A percentile compares a stretch with the other conserved stretches of the same genome.
Evolutionary conservation across 306 rosid species (phyloP).

Genomic region (Potentilla sterilis): DNA sequence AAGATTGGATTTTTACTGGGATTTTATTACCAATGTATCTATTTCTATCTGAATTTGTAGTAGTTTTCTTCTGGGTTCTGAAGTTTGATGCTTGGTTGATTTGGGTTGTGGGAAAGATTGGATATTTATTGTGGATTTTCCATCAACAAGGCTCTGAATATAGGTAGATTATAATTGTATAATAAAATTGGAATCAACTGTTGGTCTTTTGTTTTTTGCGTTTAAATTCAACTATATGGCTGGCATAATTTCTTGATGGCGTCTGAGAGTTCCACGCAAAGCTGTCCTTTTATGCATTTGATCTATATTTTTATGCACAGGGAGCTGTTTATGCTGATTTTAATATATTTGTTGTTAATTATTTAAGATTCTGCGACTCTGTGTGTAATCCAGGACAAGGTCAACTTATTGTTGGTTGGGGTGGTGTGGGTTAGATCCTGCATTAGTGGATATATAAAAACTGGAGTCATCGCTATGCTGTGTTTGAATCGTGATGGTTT

Average conservation of each 20-base stretch:
- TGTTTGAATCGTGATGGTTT: slow-evolving; percentile 53
- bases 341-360: slow-evolving; percentile 7
- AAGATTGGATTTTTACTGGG: slow-evolving; percentile 18
- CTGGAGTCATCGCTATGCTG: slow-evolving; percentile 72
- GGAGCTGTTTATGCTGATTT: slow-evolving; percentile 20
- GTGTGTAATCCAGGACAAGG: slow-evolving; percentile 41
- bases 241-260: slow-evolving; percentile 32
- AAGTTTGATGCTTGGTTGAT: not conserved
- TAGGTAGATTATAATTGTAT: not conserved
- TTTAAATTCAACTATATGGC: slow-evolving; percentile 9
- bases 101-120: not conserved
- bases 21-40: slow-evolving; percentile 1
- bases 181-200: not conserved
- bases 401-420: slow-evolving; percentile 64
- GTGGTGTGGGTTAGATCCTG: slow-evolving; percentile 52
- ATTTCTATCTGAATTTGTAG: slow-evolving; percentile 7
- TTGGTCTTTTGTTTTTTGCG: not conserved
- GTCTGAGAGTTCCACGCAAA: slow-evolving; percentile 33
- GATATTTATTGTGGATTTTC: slow-evolving; percentile 20
- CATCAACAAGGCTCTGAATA: not conserved
- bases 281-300: slow-evolving; percentile 19
- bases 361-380: slow-evolving; percentile 13
- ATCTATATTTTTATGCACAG: slow-evolving; percentile 12
- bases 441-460: slow-evolving; percentile 45
- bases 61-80: not conserved